These are phyloP conservation scores for Houttuynia cordata DNA, from an alignment of 164 flowering plant genomes.

Conservation along the genomic window DNA sequence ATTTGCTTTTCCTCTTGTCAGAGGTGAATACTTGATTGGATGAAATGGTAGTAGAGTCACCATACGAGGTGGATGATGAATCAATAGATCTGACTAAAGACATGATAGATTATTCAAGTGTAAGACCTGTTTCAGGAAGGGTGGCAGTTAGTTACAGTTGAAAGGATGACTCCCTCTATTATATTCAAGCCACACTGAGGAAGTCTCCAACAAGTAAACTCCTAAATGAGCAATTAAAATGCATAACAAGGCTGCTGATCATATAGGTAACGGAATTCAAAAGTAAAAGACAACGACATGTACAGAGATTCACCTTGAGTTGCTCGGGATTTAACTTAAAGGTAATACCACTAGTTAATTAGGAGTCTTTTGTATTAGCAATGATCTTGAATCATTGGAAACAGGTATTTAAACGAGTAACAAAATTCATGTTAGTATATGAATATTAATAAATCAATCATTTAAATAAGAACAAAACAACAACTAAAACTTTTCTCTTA, in stretches of 20 bases:
- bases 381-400: neutral
- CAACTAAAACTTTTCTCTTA: neutral
- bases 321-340: no score
- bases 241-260: no score
- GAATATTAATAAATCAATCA: no score
- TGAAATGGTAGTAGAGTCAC: slow-evolving; percentile 21
- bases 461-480: neutral
- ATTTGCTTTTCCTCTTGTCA: slow-evolving; percentile 26
- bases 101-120: slow-evolving; percentile 14
- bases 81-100: slow-evolving; percentile 48
- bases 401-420: neutral
- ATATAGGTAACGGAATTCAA: no score
- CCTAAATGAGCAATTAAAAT: no score
- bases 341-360: neutral
- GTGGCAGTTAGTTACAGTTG: neutral
- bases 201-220: neutral
- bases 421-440: neutral
- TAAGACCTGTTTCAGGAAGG: neutral
- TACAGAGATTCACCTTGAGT: neutral
- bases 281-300: neutral
- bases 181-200: no score
- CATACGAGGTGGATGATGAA: slow-evolving; percentile 34
- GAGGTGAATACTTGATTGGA: slow-evolving; percentile 28
- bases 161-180: neutral
- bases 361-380: neutral